Conservation (phyloP, 1,284 basidiomycete species). For the Fomitopsis pinicola region DNA sequence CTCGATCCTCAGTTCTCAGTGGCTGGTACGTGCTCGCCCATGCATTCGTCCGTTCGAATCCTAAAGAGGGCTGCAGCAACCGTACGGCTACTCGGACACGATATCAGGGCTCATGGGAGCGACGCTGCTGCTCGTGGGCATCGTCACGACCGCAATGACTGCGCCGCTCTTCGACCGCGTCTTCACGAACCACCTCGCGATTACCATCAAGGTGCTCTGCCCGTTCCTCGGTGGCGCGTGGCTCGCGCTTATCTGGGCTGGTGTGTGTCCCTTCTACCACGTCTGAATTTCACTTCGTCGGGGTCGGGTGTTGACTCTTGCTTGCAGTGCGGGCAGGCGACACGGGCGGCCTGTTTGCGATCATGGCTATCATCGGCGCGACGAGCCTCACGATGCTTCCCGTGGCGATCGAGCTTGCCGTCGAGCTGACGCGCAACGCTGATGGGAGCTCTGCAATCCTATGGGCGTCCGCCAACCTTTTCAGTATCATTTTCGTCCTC, state of each 20-base stretch:
- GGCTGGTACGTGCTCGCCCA: conserved; percentile 45
- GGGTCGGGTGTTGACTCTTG: background rate
- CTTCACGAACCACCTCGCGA: conserved; percentile 63
- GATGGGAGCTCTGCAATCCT: conserved; percentile 70
- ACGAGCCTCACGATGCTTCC: conserved; percentile 66
- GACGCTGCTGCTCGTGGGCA: conserved; percentile 60
- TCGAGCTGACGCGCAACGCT: conserved; percentile 73
- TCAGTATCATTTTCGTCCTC: conserved; percentile 60
- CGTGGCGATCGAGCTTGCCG: conserved; percentile 68
- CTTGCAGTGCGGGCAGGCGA: conserved; percentile 54
- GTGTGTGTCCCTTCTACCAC: conserved; percentile 34
- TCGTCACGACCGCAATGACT: conserved; percentile 58
- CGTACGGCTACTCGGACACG: conserved; percentile 65
- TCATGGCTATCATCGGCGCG: conserved; percentile 65
- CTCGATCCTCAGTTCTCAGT: conserved; percentile 60
- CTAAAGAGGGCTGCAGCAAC: conserved; percentile 40
- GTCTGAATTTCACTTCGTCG: too few relatives aligned
- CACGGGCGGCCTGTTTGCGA: conserved; percentile 51
- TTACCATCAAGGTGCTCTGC: conserved; percentile 53
- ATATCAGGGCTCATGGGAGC: conserved; percentile 68
- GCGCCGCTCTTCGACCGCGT: conserved; percentile 77
- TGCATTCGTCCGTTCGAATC: background rate
- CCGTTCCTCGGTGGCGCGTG: conserved; percentile 59
- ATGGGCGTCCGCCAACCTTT: conserved; percentile 70
- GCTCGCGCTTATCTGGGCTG: conserved; percentile 74